Evolutionary conservation across 306 rosid genomes (phyloP), one percentile per base, ranked within the genome.

Genomic region (Benincasa hispida): DNA sequence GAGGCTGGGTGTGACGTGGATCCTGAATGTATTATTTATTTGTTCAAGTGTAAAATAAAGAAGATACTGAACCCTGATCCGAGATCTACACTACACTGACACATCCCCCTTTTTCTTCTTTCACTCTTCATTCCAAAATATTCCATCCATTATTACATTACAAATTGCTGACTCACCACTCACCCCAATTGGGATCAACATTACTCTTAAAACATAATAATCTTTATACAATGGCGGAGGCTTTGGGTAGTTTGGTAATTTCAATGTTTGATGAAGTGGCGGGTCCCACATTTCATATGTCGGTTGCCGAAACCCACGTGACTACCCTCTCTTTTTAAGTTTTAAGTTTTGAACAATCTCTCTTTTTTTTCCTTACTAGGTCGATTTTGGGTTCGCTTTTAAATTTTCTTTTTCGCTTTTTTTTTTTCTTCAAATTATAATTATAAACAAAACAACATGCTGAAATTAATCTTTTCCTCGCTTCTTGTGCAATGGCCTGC

Each of bases 221-320:
- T n/a, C n/a, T n/a, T n/a, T n/a, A n/a, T n/a, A n/a, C n/a, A n/a
- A 32, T 5, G 5, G 35, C 35, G 50, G 50, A 12, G 4, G 50
- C 12, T 45, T 45, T 11, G 50, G 50, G 50, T 45, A 45, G 30
- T 66, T 37, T 37, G 10, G 73, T 66, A 39, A 66, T 66, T 66
- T 5, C 19, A 3, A n/a, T 7, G 0, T 18, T 34, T 63, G 7
- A 32, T 3, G 2, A 1, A 15, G 2, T 32, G 72, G 25, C 0
- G 48, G 72, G 72, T 35, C 72, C 72, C 72, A 19, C 27, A 8
- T 34, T 62, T 30, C 70, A 30, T 17, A 28, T 28, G 41, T 61
- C 32, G 22, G 69, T 30, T 61, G 72, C 50, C 28, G 5, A 65
- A 65, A 67, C 74, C 73, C 74, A 67, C 74, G 74, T 67, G 74